These are phyloP conservation scores for Durio zibethinus DNA, from an alignment of 345 rosid species.

Conservation along the genomic window DNA sequence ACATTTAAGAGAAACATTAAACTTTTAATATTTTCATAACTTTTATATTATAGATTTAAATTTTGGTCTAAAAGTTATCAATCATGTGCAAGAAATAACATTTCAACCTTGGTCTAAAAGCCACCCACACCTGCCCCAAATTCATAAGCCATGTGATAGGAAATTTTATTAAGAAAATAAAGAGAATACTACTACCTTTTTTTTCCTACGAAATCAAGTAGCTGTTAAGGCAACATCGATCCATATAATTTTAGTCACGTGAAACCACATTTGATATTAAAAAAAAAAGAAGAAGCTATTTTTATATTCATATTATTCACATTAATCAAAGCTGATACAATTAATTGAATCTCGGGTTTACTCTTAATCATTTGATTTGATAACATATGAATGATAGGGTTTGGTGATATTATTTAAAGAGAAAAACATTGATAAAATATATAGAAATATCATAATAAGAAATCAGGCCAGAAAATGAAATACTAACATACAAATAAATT, in stretches of 20 bases:
- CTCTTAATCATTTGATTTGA: background rate
- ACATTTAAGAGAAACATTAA: background rate
- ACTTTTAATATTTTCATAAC: background rate
- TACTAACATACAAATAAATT: background rate
- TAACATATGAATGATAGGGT: background rate
- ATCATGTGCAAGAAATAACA: background rate
- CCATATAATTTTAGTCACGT: slow-evolving; percentile 1
- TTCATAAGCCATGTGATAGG: background rate
- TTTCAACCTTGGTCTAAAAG: background rate
- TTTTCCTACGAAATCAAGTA: too few relatives aligned
- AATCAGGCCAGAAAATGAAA: background rate
- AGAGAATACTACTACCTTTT: background rate
- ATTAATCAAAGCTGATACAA: background rate
- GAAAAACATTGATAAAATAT: background rate
- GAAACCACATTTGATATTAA: background rate
- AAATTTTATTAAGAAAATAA: background rate
- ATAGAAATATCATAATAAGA: background rate
- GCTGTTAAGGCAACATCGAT: slow-evolving; percentile 1
- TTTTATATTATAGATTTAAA: background rate
- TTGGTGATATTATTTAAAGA: background rate
- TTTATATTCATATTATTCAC: background rate
- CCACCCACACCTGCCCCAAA: background rate
- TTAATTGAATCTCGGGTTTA: background rate
- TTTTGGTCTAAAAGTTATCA: background rate
- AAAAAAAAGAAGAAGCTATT: too few relatives aligned